phyloP scores from a whole-genome alignment of 805 yeast species.

The Jamesozyma lodderae region DNA sequence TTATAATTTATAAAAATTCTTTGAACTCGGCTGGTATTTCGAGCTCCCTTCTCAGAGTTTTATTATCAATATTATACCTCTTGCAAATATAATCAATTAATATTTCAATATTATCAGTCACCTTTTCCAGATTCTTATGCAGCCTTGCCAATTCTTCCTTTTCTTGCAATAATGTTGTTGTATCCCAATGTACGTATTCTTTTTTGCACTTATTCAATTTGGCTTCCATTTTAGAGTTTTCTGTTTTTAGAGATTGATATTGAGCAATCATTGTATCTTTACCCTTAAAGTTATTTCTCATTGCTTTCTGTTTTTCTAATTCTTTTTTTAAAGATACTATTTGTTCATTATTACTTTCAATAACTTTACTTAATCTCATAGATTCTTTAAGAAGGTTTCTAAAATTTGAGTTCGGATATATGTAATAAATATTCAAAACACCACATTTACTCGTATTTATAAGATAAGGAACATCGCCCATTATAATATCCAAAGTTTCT shows the following conservation, averaged over 20 bases:
- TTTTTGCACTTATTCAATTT: not conserved
- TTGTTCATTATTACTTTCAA: conserved; percentile 1
- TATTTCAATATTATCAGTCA: conserved; percentile 37
- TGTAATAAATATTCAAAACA: conserved; percentile 37
- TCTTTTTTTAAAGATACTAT: conserved; percentile 9
- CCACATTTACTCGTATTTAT: conserved; percentile 47
- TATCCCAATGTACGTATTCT: conserved; percentile 16
- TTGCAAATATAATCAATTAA: conserved; percentile 32
- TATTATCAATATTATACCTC: conserved; percentile 24
- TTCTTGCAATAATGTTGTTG: conserved; percentile 6
- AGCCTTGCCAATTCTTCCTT: conserved; percentile 5
- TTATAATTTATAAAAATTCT: too few relatives aligned
- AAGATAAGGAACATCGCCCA: conserved; percentile 4
- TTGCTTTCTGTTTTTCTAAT: not conserved
- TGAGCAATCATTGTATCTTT: conserved; percentile 2
- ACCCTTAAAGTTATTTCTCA: conserved; percentile 1
- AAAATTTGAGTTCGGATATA: not conserved
- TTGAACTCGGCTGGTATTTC: conserved; percentile 37
- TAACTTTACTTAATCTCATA: not conserved
- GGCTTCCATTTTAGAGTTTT: not conserved
- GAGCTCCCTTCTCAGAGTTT: conserved; percentile 32
- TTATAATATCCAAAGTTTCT: conserved; percentile 5
- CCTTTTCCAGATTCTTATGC: conserved; percentile 8
- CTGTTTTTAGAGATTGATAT: conserved; percentile 5
- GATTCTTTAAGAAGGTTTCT: not conserved